Evolutionary conservation across 2,329 filamentous ascomycete species (phyloP), one percentile per base, ranked within the genome.

Genomic region (Bipolaris zeicola): DNA sequence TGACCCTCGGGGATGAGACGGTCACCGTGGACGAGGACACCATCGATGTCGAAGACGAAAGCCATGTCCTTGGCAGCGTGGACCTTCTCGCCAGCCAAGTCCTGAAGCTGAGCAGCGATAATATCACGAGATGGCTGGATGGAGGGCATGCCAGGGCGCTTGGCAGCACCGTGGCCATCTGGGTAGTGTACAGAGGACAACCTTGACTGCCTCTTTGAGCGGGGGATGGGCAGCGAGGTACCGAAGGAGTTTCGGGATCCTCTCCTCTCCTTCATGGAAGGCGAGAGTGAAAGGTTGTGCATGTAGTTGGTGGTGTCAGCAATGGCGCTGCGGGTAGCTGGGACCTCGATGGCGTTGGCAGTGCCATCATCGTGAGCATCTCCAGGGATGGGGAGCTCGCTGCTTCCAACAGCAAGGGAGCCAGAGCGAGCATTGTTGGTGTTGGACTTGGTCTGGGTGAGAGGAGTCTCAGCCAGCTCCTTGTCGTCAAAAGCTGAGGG

Each of bases 31-130:
- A 90, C 88, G 22, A 91, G 81, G 56, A 92, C 89, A 79, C 89
- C 89, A 67, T 92, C 86, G 60, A 88, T 88, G 74, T 92, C 90
- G 70, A 92, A 93, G 68, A 88, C 89, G 63, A 92, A 92, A 6
- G 88, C 87, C 88, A 92, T 91, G 79, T 91, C 87, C 82, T 91
- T 91, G 56, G 88, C 89, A 55, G 83, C 83, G 28, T 78, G 78
- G 14, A 89, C 88, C 79, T 89, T 90, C 65, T 87, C 83, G 54
- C 82, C 76, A 65, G 84, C 81, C 62, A 91, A 80, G 61, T 87
- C 85, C 77, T 92, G 89, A 18, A 90, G 81, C 76, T 90, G 88
- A 3, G 87, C 85, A 36, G 86, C 87, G 59, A 91, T 79, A 58
- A 91, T 85, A 47, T 90, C 87, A 31, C 88, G 85, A 3, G 86